A percentile compares a stretch with the other conserved stretches of the same genome.
Conservation (phyloP, 2,329 filamentous ascomycete genomes). For the Alternaria arborescens region DNA sequence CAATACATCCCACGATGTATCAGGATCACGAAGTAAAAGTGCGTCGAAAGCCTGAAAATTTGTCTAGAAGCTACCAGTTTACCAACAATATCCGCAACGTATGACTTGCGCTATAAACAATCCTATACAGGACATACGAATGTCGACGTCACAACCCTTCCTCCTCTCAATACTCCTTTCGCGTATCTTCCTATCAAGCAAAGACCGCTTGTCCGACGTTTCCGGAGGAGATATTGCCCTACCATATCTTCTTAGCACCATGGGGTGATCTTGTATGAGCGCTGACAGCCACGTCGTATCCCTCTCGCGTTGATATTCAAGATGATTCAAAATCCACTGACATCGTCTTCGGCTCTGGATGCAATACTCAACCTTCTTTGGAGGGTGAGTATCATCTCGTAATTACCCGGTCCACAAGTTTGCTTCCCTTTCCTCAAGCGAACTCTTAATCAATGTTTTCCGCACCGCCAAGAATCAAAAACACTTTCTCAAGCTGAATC, state of each 20-base stretch:
- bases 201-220: accelerated
- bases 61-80: not conserved
- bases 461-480: not conserved
- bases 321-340: accelerated
- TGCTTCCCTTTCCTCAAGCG: not conserved
- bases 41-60: not conserved
- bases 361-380: no score
- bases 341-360: not conserved
- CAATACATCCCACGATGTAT: not conserved
- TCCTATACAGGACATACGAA: not conserved
- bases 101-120: not conserved
- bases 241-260: not conserved
- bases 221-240: not conserved
- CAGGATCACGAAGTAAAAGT: accelerated
- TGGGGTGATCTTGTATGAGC: not conserved
- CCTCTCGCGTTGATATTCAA: not conserved
- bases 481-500: not conserved
- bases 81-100: not conserved
- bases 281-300: not conserved
- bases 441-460: not conserved
- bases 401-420: accelerated
- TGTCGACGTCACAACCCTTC: not conserved
- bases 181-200: accelerated
- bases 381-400: not conserved
- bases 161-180: not conserved